Base-by-base conservation (phyloP, 352 stramenopile species). In the Halophytophthora batemanensis region DNA sequence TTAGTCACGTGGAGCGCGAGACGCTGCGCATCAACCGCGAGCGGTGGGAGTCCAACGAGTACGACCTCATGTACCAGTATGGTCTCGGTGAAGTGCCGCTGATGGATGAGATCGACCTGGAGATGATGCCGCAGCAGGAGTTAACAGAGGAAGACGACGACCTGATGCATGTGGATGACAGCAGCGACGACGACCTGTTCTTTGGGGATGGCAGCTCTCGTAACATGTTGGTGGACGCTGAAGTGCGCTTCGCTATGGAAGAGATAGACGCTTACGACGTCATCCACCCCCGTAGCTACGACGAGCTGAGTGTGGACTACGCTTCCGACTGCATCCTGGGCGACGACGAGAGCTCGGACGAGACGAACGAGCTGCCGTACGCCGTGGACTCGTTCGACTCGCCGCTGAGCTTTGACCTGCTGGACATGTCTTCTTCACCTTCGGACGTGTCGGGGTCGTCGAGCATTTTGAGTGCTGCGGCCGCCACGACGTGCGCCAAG, bases 21-120 rank as follows among this genome's bases (percentile, higher is more conserved):
- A 75, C 67, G 31, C 61, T 87, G 37, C 81, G 78, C 40, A 79
- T 90, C 43, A 92, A 92, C 54, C 78, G 77, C 38, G 77, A 90
- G 65, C 81, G 81, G 18, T 92, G 76, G 78, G 81, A 92, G 50
- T 90, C 81, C 21, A 92, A 92, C 58, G 81, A 92, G 59, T 92
- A 88, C 60, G 81, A 92, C 51, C 64, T 92, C 53, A 71, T 87
- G 63, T 86, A 90, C 61, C 81, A 92, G 62, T 90, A 78, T 48
- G 77, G 77, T 28, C 66, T 90, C 43, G 80, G 80, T 3, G 77
- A 90, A 38, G 69, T 77, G 22, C 69, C 73, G 0, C 53, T 85
- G 25, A 72, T 88, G 60, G 77, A 85, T 25, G 67, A 86, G 53
- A 57, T 50, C 29, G 56, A 76, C 53, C 66, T 86, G 49, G 74